Base-by-base conservation (phyloP, 257 asterid species). In the Solanum clarkiae region DNA sequence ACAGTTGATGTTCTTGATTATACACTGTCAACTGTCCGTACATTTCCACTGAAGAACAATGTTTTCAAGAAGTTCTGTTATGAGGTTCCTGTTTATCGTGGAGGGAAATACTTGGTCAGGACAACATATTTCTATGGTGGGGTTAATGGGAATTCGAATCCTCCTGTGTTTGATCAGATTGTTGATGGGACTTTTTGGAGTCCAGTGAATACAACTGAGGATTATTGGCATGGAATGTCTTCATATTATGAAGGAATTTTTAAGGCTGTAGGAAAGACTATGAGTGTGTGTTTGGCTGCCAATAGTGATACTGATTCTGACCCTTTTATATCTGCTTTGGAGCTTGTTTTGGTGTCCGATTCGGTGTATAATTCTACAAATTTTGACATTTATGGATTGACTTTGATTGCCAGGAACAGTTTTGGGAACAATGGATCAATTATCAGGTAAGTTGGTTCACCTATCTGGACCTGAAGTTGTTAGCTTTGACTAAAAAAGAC, bases 111-210 rank as follows among this genome's bases (percentile, higher is more conserved):
- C 80, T 80, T 94, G 70, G 88, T 95, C 59, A 89, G 99, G 88
- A 93, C 99, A 4, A 90, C 95, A 0, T 95, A 93, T 90, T 95
- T 81, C 87, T 94, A 95, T 53, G 99, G 99, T n/a, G 95, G 95
- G 72, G 92, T 93, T 16, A 94, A 92, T 87, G 97, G 91, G 59
- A 87, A 93, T 45, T 86, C 6, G 22, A 88, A 80, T 54, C 98
- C 98, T 9, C 98, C 99, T 17, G 95, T 95, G 53, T 97, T 97
- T 86, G 97, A 95, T 88, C 99, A 94, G 89, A 95, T 97, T 57
- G 94, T 97, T 42, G 99, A 95, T 86, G 99, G 99, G 69, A 93
- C 98, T n/a, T 85, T 93, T 7, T 97, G 99, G 98, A 86, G 89
- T 74, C 89, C 88, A 56, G 99, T 97, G 90, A 95, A 97, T 83